These are phyloP conservation scores for Diddensiella transvaalensis DNA, from an alignment of 805 yeast species.

Conservation along the genomic window DNA sequence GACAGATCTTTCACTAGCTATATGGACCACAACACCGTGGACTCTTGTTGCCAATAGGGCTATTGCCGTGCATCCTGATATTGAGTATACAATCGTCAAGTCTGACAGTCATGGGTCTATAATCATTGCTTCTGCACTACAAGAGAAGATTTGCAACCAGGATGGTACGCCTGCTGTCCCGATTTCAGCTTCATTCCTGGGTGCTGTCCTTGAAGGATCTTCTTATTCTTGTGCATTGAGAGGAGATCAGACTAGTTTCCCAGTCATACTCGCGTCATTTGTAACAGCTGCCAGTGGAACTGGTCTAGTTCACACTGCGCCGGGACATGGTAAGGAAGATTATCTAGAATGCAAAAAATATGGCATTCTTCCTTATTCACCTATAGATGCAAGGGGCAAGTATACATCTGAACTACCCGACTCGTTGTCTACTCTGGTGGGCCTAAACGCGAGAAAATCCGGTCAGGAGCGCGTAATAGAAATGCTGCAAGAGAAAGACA, in stretches of 20 bases:
- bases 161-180: conserved; percentile 15
- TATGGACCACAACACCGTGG: conserved; percentile 99
- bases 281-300: conserved; percentile 84
- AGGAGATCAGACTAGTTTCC: conserved; percentile 37
- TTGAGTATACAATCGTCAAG: conserved; percentile 53
- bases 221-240: conserved; percentile 57
- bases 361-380: conserved; percentile 60
- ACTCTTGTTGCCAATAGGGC: conserved; percentile 87
- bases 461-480: conserved; percentile 50
- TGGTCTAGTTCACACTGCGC: conserved; percentile 95
- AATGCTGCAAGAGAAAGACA: conserved; percentile 39
- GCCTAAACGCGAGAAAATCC: conserved; percentile 57
- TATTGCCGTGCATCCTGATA: conserved; percentile 59
- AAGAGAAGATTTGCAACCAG: conserved; percentile 34
- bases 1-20: conserved; percentile 33
- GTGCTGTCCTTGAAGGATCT: conserved; percentile 40
- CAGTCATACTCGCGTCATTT: conserved; percentile 74
- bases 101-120: conserved; percentile 40
- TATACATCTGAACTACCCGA: conserved; percentile 52
- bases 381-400: conserved; percentile 73
- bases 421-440: conserved; percentile 40
- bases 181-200: conserved; percentile 35
- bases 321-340: conserved; percentile 97
- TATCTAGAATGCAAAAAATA: conserved; percentile 62
- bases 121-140: conserved; percentile 41